Base-by-base conservation (phyloP, 257 asterid genomes). In the Plectranthus barbatus region DNA sequence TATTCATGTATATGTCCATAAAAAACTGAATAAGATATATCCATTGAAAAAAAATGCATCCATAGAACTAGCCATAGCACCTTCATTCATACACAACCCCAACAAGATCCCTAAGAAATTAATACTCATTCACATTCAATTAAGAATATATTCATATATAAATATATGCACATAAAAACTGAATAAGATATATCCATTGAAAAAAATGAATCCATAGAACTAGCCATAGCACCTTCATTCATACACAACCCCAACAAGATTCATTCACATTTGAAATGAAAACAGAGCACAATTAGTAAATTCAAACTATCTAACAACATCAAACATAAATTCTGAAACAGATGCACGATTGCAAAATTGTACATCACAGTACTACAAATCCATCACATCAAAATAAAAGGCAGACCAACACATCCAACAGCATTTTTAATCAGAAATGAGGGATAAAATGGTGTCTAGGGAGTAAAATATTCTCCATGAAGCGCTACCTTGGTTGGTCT, bases 331-430 rank as follows among this genome's bases (percentile, higher is more conserved):
- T 12, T 7, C 13, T 1, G 15, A 53, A 56, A 18, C 44, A 29
- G 11, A 61, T 13, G 46, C 36, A 40, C 51, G 20, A 61, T n/a
- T 13, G 34, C 19, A 60, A 68, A 62, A 59, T 52, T 29, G 61
- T 29, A 50, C 59, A 50, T 52, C 62, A 19, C 50, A 71, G 51
- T 45, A 45, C 51, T 19, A 33, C 47, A 14, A 47, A 71, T 52
- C 34, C 56, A 68, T 42, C 36, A 12, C 18, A 12, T 41, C 10
- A 58, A 51, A 44, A 21, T 56, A 52, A 60, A 55, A 31, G 41
- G 51, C 23, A 15, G 47, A 66, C 13, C 17, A 40, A 54, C 21
- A 50, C 70, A 72, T 58, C 67, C 58, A 45, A 55, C 65, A 54
- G 49, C 14, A 52, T 45, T 37, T 21, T 55, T 39, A 34, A 53